Conservation (phyloP, 371 early-diverging fungal species). For the Basidiobolus meristosporus region DNA sequence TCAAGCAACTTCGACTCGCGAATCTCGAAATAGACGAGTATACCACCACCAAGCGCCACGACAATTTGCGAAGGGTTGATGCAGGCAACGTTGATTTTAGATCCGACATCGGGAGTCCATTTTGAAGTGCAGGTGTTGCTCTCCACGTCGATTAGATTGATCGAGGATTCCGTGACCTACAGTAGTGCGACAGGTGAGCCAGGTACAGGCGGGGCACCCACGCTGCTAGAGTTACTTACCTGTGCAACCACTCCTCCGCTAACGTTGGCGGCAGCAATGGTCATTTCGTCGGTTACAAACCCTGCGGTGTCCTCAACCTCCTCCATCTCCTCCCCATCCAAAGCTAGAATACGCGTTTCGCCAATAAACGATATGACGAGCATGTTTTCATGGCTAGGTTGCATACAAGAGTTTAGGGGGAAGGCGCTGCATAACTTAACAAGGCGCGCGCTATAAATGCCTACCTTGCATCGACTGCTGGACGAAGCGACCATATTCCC, state of each 20-base stretch:
- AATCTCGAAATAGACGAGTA: constrained; percentile 34
- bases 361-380: constrained; percentile 31
- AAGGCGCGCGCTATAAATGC: constrained; percentile 1
- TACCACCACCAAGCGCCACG: constrained; percentile 26
- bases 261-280: constrained; percentile 18
- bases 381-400: constrained; percentile 19
- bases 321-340: constrained; percentile 11
- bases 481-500: constrained; percentile 43
- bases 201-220: neutral
- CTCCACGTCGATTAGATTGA: constrained; percentile 19
- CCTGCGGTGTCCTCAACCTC: constrained; percentile 22
- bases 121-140: constrained; percentile 14
- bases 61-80: constrained; percentile 24
- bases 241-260: constrained; percentile 19
- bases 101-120: constrained; percentile 24
- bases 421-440: neutral
- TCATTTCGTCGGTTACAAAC: constrained; percentile 22
- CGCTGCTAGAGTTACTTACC: constrained; percentile 5
- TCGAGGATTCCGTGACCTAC: constrained; percentile 29
- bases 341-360: constrained; percentile 21
- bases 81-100: constrained; percentile 28
- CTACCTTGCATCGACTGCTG: constrained; percentile 8
- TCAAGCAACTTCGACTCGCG: constrained; percentile 12
- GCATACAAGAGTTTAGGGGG: no score
- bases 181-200: constrained; percentile 9